A percentile compares a stretch with the other conserved stretches of the same genome.
Conservation (phyloP, 2,329 filamentous ascomycete species). For the Arthrobotrys sphaeroides region DNA sequence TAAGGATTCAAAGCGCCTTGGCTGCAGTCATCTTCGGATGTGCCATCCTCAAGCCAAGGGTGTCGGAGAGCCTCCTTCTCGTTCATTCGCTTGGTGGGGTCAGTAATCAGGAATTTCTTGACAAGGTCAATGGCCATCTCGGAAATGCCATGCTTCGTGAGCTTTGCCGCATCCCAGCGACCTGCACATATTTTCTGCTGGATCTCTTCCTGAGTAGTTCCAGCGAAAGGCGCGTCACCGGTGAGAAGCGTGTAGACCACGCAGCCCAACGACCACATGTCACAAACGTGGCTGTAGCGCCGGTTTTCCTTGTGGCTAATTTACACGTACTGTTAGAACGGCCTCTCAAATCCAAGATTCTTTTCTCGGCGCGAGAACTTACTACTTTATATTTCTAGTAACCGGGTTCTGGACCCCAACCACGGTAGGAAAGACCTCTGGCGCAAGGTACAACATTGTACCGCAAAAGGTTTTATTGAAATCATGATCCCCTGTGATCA, state of each 20-base stretch:
- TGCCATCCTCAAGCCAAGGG: slow-evolving; percentile 55
- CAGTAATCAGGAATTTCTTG: slow-evolving; percentile 55
- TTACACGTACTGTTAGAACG: background rate
- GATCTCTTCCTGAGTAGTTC: slow-evolving; percentile 57
- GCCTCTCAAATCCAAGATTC: slow-evolving; percentile 63
- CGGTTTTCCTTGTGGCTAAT: slow-evolving; percentile 56
- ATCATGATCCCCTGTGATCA: slow-evolving; percentile 86
- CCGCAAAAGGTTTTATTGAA: slow-evolving; percentile 97
- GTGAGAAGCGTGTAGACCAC: slow-evolving; percentile 90
- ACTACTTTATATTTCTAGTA: slow-evolving; percentile 54
- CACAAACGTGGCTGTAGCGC: slow-evolving; percentile 89
- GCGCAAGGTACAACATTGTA: slow-evolving; percentile 92
- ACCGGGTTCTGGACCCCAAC: slow-evolving; percentile 52
- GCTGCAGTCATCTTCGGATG: slow-evolving; percentile 48
- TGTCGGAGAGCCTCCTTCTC: slow-evolving; percentile 57
- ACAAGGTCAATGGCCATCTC: slow-evolving; percentile 56
- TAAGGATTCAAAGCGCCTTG: slow-evolving; percentile 38
- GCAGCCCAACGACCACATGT: slow-evolving; percentile 95
- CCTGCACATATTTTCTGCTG: slow-evolving; percentile 55
- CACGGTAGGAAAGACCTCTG: slow-evolving; percentile 84
- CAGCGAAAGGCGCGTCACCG: slow-evolving; percentile 73
- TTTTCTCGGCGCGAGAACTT: slow-evolving; percentile 53
- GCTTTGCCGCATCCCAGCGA: slow-evolving; percentile 45
- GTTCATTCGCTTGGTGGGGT: slow-evolving; percentile 56
- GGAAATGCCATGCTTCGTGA: slow-evolving; percentile 46